These are phyloP conservation scores for Apophysomyces trapeziformis DNA, from an alignment of 371 early-diverging fungal species.

Conservation along the genomic window DNA sequence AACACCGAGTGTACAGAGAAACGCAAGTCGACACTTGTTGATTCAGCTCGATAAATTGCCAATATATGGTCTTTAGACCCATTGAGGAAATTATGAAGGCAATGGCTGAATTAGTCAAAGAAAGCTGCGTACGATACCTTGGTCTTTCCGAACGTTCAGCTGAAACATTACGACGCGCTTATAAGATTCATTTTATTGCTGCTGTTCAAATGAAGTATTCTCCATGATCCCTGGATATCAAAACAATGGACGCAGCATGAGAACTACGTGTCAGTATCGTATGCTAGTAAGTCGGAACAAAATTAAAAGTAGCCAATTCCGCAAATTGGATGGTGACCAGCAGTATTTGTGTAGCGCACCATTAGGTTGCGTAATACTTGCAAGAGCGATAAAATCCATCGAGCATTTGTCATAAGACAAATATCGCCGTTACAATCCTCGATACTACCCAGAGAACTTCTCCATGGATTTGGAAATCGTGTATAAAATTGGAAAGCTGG, in stretches of 20 bases:
- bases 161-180: constrained; percentile 56
- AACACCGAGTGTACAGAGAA: constrained; percentile 58
- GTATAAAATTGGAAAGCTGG: constrained; percentile 34
- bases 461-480: constrained; percentile 59
- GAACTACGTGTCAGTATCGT: constrained; percentile 67
- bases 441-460: constrained; percentile 56
- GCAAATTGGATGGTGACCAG: background rate
- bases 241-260: constrained; percentile 59
- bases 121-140: no score
- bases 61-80: background rate
- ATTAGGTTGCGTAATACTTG: constrained; percentile 64
- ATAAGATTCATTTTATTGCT: constrained; percentile 67
- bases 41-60: background rate
- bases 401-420: constrained; percentile 54
- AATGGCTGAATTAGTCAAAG: no score
- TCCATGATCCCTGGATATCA: constrained; percentile 59
- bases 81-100: no score
- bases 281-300: constrained; percentile 35
- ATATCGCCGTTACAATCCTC: constrained; percentile 50
- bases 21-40: constrained; percentile 11
- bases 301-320: background rate
- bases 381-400: constrained; percentile 46
- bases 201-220: constrained; percentile 61
- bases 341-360: constrained; percentile 28
- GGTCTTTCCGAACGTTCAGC: constrained; percentile 63